Base-by-base conservation (phyloP, 164 flowering plant species). In the Piper longum region DNA sequence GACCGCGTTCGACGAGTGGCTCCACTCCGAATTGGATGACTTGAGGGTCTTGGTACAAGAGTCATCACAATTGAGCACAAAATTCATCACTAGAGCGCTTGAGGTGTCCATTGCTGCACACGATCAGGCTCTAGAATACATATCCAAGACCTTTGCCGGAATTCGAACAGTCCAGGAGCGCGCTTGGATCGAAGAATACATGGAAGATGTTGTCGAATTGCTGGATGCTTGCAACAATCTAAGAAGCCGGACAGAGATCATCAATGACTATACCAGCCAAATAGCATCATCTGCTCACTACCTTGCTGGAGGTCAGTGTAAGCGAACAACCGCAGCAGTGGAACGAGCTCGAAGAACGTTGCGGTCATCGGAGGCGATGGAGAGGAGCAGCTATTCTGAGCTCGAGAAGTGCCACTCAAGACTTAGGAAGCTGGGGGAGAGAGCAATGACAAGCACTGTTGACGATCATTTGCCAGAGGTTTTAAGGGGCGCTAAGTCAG, bases 151-250 rank as follows among this genome's bases (percentile, higher is more conserved):
- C 39, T 2, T 18, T 16, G 18, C 11, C 41, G 36, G 36, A 26
- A 26, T 26, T 26, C 54, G 11, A 3, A 64, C 57, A 0, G 4
- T 16, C 3, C 70, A 68, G 41, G 41, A 56, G 13, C 42, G 56
- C 41, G 11, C n/a, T 5, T 26, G 36, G 36, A 52, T 74, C 8
- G 68, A 74, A 9, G 59, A 60, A 26, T 69, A 69, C 55, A 69
- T 75, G 4, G 76, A 72, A 2, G 69, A 70, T 16, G 66, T 43
- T 4, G 45, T 71, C 16, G 72, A 64, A 36, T 54, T 78, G 69
- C 74, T 78, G 0, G 81, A 78, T 43, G 66, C 74, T 11, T 78
- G 78, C 61, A 74, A 73, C 40, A 16, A 56, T 1, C 39, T 78
- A 3, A 55, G 69, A 0, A 76, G 70, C 40, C 66, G 56, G 55